A percentile compares a stretch with the other conserved stretches of the same genome.
These are phyloP conservation scores for Achlya hypogyna DNA, from an alignment of 352 stramenopile species.

Conservation along the genomic window DNA sequence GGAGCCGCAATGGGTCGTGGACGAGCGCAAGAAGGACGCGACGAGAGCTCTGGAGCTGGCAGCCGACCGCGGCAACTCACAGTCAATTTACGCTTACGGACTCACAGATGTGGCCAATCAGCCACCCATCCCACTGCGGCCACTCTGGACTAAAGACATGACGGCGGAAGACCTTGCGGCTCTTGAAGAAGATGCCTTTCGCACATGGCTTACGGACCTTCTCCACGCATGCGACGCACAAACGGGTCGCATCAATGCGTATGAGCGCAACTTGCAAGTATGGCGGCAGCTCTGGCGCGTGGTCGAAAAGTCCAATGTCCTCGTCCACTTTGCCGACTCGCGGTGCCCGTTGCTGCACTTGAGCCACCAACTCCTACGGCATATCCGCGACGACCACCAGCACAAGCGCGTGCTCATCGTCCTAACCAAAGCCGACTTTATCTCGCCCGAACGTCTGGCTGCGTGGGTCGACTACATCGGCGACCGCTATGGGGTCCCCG, in stretches of 20 bases:
- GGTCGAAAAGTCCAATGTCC: conserved; percentile 59
- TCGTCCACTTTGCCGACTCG: conserved; percentile 67
- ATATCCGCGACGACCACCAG: conserved; percentile 33
- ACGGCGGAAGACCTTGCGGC: conserved; percentile 48
- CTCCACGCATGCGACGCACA: conserved; percentile 28
- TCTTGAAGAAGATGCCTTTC: conserved; percentile 46
- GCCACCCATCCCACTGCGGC: conserved; percentile 52
- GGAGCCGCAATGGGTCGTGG: conserved; percentile 45
- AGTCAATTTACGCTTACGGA: conserved; percentile 60
- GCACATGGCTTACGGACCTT: conserved; percentile 28
- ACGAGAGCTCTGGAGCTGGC: conserved; percentile 50
- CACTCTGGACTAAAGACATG: conserved; percentile 54
- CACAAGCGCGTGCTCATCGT: conserved; percentile 21
- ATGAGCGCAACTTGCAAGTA: conserved; percentile 72
- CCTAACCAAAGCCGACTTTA: conserved; percentile 19
- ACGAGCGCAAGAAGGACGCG: conserved; percentile 60
- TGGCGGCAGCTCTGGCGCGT: conserved; percentile 79
- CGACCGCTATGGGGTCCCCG: conserved; percentile 9
- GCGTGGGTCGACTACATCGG: conserved; percentile 21
- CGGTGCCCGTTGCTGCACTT: conserved; percentile 65
- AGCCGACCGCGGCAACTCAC: conserved; percentile 47
- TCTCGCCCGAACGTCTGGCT: not conserved
- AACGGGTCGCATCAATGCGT: conserved; percentile 44
- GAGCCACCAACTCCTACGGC: conserved; percentile 49
- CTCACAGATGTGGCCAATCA: conserved; percentile 50